Evolutionary conservation across 805 yeast genomes (phyloP).

Genomic region (Grigorovia jiainica): DNA sequence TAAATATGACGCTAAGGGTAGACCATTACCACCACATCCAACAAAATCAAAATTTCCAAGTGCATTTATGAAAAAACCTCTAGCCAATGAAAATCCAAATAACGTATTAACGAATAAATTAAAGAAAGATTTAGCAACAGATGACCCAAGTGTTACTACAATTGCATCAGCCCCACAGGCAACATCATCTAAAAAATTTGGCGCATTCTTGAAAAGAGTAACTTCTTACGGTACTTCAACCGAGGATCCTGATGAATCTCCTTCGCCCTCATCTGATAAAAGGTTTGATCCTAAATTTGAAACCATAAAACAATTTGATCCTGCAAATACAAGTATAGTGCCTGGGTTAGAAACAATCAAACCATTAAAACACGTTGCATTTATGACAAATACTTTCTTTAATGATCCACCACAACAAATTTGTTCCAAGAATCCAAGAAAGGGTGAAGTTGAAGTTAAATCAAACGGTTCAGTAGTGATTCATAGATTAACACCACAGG

Average conservation of each 20-base stretch:
- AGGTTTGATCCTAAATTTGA: no score
- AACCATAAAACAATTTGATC: slow-evolving; percentile 8
- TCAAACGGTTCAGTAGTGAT: slow-evolving; percentile 46
- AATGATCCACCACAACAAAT: slow-evolving; percentile 88
- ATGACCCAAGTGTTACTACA: not conserved
- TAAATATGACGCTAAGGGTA: slow-evolving; percentile 32
- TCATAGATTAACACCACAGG: slow-evolving; percentile 47
- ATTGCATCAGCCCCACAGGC: slow-evolving; percentile 2
- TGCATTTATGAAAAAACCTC: slow-evolving; percentile 26
- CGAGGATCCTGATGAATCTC: slow-evolving; percentile 5
- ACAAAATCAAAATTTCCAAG: slow-evolving; percentile 38
- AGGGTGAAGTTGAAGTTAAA: slow-evolving; percentile 67
- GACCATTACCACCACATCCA: slow-evolving; percentile 47
- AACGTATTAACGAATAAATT: not conserved
- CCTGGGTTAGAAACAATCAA: slow-evolving; percentile 37
- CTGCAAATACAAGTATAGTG: slow-evolving; percentile 15
- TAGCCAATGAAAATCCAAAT: not conserved
- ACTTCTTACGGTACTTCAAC: slow-evolving; percentile 18
- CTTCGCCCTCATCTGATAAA: slow-evolving; percentile 1
- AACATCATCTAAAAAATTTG: slow-evolving; percentile 20
- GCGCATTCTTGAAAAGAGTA: slow-evolving; percentile 27
- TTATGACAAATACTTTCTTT: slow-evolving; percentile 65
- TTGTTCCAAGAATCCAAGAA: slow-evolving; percentile 67
- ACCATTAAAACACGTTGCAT: slow-evolving; percentile 54
- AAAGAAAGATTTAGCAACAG: not conserved